Conservation (phyloP, 768 basidiomycete species). For the Podaxis sp. region DNA sequence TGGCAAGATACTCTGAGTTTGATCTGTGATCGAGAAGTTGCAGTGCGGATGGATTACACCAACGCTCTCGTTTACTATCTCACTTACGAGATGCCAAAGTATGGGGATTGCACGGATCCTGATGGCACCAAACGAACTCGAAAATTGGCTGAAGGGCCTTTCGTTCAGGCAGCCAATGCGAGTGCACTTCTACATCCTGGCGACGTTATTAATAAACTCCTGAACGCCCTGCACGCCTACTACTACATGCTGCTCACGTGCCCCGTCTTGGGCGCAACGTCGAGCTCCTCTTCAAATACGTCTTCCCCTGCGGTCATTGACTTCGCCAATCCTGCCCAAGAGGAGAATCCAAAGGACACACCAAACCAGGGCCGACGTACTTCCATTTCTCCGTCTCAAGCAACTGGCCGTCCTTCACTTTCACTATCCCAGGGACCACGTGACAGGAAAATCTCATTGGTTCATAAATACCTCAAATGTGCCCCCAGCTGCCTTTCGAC, state of each 20-base stretch:
- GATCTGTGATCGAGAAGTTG: constrained; percentile 72
- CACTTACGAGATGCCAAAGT: constrained; percentile 66
- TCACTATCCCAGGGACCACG: constrained; percentile 40
- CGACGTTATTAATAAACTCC: constrained; percentile 63
- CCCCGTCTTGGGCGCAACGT: constrained; percentile 48
- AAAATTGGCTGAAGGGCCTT: constrained; percentile 44
- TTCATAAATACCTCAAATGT: constrained; percentile 38
- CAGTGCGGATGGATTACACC: constrained; percentile 78
- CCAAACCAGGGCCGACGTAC: neutral
- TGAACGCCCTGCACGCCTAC: constrained; percentile 79
- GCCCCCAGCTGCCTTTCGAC: constrained; percentile 32
- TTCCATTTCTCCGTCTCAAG: constrained; percentile 10
- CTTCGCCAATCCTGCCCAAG: neutral
- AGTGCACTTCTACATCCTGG: constrained; percentile 48
- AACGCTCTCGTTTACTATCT: constrained; percentile 73
- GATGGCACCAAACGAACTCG: constrained; percentile 44
- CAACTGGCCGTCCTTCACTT: constrained; percentile 32
- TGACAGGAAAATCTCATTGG: constrained; percentile 52
- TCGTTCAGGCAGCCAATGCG: constrained; percentile 40
- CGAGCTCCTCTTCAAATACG: constrained; percentile 37
- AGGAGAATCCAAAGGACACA: constrained; percentile 2
- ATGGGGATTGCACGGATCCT: constrained; percentile 43
- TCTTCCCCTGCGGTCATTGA: constrained; percentile 14
- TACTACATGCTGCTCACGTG: constrained; percentile 75
- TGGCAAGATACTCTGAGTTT: constrained; percentile 91